Conservation (phyloP, 2,329 filamentous ascomycete species). For the Calonectria naviculata region DNA sequence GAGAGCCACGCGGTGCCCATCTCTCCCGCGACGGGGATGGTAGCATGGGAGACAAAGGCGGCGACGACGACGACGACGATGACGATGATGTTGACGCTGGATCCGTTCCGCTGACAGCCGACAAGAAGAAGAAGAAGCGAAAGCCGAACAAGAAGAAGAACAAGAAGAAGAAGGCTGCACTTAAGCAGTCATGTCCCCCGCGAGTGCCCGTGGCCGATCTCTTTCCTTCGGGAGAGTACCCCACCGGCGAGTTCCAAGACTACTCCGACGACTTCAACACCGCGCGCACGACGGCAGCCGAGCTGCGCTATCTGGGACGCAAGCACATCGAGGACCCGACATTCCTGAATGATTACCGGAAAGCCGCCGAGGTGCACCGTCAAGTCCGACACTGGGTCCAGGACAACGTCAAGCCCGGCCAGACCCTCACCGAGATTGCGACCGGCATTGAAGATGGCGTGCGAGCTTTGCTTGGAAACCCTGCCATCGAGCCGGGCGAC, state of each 20-base stretch:
- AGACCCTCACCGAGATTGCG: conserved; percentile 80
- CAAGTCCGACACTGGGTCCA: conserved; percentile 85
- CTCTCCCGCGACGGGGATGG: conserved; percentile 55
- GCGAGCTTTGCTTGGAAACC: conserved; percentile 78
- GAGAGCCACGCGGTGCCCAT: conserved; percentile 54
- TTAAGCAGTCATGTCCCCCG: conserved; percentile 46
- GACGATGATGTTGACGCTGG: conserved; percentile 37
- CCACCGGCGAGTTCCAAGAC: conserved; percentile 40
- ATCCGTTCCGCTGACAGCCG: conserved; percentile 33
- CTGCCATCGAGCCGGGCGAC: conserved; percentile 79
- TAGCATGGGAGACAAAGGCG: conserved; percentile 47
- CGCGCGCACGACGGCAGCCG: conserved; percentile 36
- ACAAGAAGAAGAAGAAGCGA: conserved; percentile 43
- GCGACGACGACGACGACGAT: conserved; percentile 43
- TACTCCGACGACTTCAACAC: conserved; percentile 38
- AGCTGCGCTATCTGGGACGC: conserved; percentile 36
- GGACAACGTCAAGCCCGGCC: conserved; percentile 81
- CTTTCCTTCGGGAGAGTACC: conserved; percentile 42
- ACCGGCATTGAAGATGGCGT: conserved; percentile 85
- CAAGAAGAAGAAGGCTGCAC: conserved; percentile 32
- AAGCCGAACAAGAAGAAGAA: conserved; percentile 43
- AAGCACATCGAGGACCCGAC: conserved; percentile 40
- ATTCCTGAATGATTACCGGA: conserved; percentile 82
- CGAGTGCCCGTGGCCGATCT: conserved; percentile 45
- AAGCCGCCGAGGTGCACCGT: conserved; percentile 83